Evolutionary conservation across 2,329 filamentous ascomycete species (phyloP), one percentile per base, ranked within the genome.

Genomic region (Penicillium sp.): DNA sequence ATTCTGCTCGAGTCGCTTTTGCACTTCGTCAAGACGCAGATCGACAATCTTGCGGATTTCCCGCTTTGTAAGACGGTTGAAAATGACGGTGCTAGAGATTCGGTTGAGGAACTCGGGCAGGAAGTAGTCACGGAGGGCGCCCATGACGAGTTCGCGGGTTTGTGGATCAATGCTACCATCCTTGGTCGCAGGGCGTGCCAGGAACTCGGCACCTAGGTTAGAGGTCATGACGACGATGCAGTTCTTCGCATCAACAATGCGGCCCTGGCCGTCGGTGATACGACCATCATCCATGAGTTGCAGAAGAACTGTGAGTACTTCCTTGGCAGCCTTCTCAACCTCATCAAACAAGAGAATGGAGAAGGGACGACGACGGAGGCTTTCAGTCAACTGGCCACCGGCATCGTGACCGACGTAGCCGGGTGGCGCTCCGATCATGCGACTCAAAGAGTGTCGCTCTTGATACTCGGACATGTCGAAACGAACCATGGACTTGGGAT

Each of bases 401-500:
- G 92, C 80, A 58, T 98, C 92, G 61, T 98, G 90, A 11, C 92
- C 92, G 42, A 98, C 89, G 52, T 98, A 98, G 48, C 92, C 92
- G 3, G 92, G 92, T 13, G 92, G 92, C 13, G 92, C 89, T 61
- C 92, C 92, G 54, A 98, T 98, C 87, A 98, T 95, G 44, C 92
- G 81, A 62, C 87, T 94, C 10, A 98, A 77, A 0, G 90, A 84
- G 64, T 98, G 92, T 4, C 90, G 83, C 67, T 98, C 92, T 66
- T 98, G 93, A 66, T 98, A 98, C 67, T 98, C 92, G 4, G 90
- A 96, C 92, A 98, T 98, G 63, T 98, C 92, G 70, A 98, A 94
- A 26, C 92, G 84, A 55, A 98, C 95, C 92, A 98, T 96, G 22
- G 90, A 74, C 71, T 95, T 95, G 16, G 90, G 71, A 54, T 98